Base-by-base conservation (phyloP, 176 grass and related monocot genomes). In the Triticum timopheevii region DNA sequence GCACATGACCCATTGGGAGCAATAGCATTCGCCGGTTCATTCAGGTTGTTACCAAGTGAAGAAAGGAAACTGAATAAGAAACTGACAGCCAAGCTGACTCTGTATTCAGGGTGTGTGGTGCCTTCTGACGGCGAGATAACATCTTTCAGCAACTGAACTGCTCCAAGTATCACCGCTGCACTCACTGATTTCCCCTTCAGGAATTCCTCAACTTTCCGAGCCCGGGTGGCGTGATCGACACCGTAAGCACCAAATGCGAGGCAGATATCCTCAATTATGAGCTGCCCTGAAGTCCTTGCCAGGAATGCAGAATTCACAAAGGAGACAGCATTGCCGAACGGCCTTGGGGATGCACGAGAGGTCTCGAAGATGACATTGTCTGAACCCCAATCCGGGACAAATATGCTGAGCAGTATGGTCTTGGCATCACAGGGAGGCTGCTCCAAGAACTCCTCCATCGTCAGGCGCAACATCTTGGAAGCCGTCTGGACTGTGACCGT, bases 241-340 rank as follows among this genome's bases (percentile, higher is more conserved):
- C 93, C 95, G 33, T 85, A 98, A 17, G 95, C 93, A 16, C 95
- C 95, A 9, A 93, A 98, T 2, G 93, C 89, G 22, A 98, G 88
- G 28, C 82, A 74, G 71, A 95, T 39, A 77, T 93, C 87, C 85
- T 95, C 80, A 58, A 95, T 71, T 31, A 90, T 12, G 69, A 79
- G 68, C 54, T 73, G 39, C 8, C 84, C 93, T 54, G 74, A 86
- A 78, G 80, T 88, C 73, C 78, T 84, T 58, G 85, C 93, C 77
- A 98, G 90, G 85, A 98, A 98, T 65, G 95, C 90, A 68, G 89
- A 90, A 71, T 98, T 98, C 59, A 90, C 52, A 89, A 92, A 98
- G 34, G 95, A 88, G 47, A 98, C 83, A 61, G 93, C 95, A 93
- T 98, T 98, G 36, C 95, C 95, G 36, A 92, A 42, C 65, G 95